Evolutionary conservation across 177 flowering plant genomes (phyloP), one percentile per base, ranked within the genome.

Genomic region (Vitis hybrid): DNA sequence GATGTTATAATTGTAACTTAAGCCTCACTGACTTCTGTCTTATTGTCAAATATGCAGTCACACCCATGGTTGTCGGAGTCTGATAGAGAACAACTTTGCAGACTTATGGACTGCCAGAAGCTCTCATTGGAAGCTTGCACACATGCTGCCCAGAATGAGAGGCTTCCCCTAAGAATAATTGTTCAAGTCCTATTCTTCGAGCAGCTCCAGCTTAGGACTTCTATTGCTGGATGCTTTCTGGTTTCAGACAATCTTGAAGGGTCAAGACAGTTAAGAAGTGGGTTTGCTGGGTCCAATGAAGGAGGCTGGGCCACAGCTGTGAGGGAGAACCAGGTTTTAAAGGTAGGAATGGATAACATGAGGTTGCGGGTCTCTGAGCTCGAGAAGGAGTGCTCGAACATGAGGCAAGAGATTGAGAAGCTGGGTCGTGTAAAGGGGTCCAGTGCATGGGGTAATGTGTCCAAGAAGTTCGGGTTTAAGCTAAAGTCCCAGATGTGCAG

Each of bases 111-210:
- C 76, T 92, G 96, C 83, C 96, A 90, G 81, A 92, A 92, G 76
- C 92, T 92, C 67, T 92, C 97, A 1, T 70, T 90, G 50, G 97
- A 92, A 78, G 97, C 96, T 5, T 89, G 97, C 80, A 90, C 96
- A 15, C 97, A 92, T 66, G 97, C 97, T 6, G 97, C 97, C 0
- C 97, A 92, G 77, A 92, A 92, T 45, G 97, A 92, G 77, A 81
- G 94, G 77, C 83, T 92, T 1, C 97, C 97, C 18, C 80, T 92
- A 2, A 79, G 96, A 78, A 79, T 89, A 12, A 76, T 92, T 7
- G 94, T 92, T 58, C 97, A 90, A 74, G 97, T 90, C 62, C 92
- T 92, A 74, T 92, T 92, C 82, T 90, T 92, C 29, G 97, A 92
- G 77, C 97, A 92, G 84, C 87, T 90, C 26, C 95, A 89, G 68